Evolutionary conservation across 495 filamentous ascomycete species (phyloP).

Genomic region (Glonium stellatum): DNA sequence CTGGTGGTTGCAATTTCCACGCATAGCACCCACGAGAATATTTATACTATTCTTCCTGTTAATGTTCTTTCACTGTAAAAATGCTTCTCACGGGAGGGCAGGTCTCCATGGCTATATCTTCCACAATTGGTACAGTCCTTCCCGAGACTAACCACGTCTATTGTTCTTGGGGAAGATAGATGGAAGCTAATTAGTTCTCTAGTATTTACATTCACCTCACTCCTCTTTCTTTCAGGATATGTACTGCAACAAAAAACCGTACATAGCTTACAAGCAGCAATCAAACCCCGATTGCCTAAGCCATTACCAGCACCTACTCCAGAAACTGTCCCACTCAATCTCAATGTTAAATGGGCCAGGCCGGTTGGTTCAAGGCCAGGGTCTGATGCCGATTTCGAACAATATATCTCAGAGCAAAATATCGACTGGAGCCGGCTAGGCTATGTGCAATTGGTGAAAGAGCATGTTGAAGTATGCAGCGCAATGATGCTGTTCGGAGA

Average conservation of each 20-base stretch:
- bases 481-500: conserved; percentile 44
- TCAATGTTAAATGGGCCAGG: conserved; percentile 27
- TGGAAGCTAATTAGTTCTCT: conserved; percentile 4
- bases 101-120: conserved; percentile 38
- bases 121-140: conserved; percentile 29
- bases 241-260: conserved; percentile 65
- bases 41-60: neutral
- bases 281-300: conserved; percentile 42
- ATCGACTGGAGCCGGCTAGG: conserved; percentile 39
- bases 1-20: conserved; percentile 20
- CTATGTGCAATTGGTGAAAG: conserved; percentile 40
- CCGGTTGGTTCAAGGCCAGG: conserved; percentile 20
- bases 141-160: neutral
- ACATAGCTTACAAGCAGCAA: conserved; percentile 51
- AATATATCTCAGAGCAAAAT: conserved; percentile 27
- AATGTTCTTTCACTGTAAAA: conserved; percentile 3
- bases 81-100: conserved; percentile 39
- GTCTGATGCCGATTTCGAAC: conserved; percentile 24
- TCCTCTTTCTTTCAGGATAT: conserved; percentile 66
- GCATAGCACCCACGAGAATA: neutral
- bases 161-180: neutral
- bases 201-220: conserved; percentile 53
- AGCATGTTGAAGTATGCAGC: conserved; percentile 41
- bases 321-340: conserved; percentile 11
- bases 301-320: conserved; percentile 27